Evolutionary conservation across 2,329 filamentous ascomycete species (phyloP).

Genomic region (Colletotrichum nymphaeae): DNA sequence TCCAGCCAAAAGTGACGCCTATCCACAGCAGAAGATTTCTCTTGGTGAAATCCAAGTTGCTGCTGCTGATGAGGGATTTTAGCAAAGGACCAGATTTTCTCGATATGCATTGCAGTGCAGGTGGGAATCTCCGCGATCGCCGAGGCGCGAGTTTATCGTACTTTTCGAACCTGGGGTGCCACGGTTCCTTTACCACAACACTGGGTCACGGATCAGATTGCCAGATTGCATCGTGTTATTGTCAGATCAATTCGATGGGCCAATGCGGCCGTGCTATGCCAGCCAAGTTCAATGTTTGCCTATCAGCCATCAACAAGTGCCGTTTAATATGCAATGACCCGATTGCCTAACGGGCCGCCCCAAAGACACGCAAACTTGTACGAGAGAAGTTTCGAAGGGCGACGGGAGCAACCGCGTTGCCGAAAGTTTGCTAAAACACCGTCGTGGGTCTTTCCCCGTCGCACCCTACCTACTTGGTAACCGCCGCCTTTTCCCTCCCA

Average conservation of each 20-base stretch:
- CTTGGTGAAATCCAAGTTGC: neutral
- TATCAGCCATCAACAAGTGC: neutral
- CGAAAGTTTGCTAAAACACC: slow-evolving; percentile 24
- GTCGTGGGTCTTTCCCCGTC: slow-evolving; percentile 6
- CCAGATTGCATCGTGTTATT: slow-evolving; percentile 10
- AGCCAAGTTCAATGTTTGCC: neutral
- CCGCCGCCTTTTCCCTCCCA: neutral
- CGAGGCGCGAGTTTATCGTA: slow-evolving; percentile 26
- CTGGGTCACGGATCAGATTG: slow-evolving; percentile 28
- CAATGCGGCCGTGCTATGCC: neutral
- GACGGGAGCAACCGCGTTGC: slow-evolving; percentile 26
- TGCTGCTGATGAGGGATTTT: slow-evolving; percentile 20
- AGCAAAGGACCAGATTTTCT: neutral
- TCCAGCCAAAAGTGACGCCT: neutral
- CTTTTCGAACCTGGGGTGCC: neutral
- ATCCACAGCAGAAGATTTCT: neutral
- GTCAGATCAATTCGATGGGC: slow-evolving; percentile 6
- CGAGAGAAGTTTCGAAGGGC: neutral
- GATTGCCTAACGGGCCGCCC: neutral
- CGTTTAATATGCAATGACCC: neutral
- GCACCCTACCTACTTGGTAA: neutral
- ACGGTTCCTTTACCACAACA: slow-evolving; percentile 22
- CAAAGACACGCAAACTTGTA: neutral
- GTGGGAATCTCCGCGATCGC: slow-evolving; percentile 21
- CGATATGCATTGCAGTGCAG: slow-evolving; percentile 12